A percentile compares a stretch with the other conserved stretches of the same genome.
Conservation (phyloP, 2,329 filamentous ascomycete species). For the Ophiostoma triangulosporum region DNA sequence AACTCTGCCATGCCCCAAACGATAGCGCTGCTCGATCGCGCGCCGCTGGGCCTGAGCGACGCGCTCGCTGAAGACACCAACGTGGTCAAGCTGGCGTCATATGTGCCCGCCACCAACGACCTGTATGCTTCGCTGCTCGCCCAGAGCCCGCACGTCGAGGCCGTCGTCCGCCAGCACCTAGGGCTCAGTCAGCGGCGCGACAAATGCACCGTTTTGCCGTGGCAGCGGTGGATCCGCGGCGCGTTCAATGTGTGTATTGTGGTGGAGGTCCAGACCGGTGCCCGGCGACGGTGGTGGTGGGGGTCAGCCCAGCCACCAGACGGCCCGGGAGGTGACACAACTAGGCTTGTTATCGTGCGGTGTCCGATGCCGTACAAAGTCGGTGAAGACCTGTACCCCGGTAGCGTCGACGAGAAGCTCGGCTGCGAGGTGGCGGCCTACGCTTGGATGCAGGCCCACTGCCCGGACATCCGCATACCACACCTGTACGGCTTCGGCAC, state of each 20-base stretch:
- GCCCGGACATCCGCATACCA: slow-evolving; percentile 24
- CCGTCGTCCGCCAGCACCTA: background rate
- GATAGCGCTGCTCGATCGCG: background rate
- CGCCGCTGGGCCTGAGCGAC: background rate
- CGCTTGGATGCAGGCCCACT: slow-evolving; percentile 25
- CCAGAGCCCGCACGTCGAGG: background rate
- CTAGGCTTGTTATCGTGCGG: background rate
- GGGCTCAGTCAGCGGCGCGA: background rate
- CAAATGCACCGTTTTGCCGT: background rate
- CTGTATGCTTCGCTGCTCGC: background rate
- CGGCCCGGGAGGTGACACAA: background rate
- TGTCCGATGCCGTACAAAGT: slow-evolving; percentile 3
- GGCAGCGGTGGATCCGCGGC: background rate
- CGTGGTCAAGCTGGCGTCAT: background rate
- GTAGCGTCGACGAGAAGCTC: slow-evolving; percentile 18
- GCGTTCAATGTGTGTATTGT: slow-evolving; percentile 1
- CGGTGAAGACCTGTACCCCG: background rate
- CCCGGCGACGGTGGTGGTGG: slow-evolving; percentile 1
- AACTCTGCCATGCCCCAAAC: background rate
- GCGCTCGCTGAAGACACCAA: background rate
- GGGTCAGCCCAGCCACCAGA: background rate
- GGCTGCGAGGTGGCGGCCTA: slow-evolving; percentile 26
- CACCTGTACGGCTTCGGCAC: slow-evolving; percentile 16
- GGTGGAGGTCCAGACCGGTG: slow-evolving; percentile 1
- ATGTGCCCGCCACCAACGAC: background rate